phyloP scores from a whole-genome alignment of 805 yeast genomes.

The Candida boidinii region DNA sequence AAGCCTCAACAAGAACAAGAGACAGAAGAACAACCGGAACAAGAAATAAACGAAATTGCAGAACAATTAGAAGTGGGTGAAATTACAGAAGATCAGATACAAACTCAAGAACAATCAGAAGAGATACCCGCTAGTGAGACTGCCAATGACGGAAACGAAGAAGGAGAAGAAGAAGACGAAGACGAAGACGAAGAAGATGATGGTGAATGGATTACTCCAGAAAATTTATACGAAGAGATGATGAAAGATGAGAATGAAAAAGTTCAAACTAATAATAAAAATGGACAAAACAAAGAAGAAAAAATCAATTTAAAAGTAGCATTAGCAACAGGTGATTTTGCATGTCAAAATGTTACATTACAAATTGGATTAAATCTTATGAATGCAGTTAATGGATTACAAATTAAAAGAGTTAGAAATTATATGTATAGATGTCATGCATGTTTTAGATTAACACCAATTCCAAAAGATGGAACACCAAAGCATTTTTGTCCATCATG shows the following conservation, averaged over 20 bases:
- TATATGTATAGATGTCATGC: constrained; percentile 98
- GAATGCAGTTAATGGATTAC: constrained; percentile 77
- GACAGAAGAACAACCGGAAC: constrained; percentile 2
- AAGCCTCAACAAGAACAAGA: constrained; percentile 25
- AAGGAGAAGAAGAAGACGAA: constrained; percentile 26
- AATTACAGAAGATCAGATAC: constrained; percentile 5
- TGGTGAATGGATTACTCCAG: constrained; percentile 89
- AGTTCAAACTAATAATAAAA: constrained; percentile 29
- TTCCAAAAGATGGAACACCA: constrained; percentile 67
- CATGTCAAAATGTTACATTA: constrained; percentile 90
- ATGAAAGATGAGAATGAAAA: constrained; percentile 62
- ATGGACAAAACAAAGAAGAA: constrained; percentile 7
- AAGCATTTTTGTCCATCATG: constrained; percentile 91
- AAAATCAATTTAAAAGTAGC: constrained; percentile 48
- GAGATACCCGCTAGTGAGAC: neutral
- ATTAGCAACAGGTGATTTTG: constrained; percentile 91
- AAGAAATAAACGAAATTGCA: constrained; percentile 4
- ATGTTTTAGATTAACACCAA: constrained; percentile 76
- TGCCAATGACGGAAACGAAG: constrained; percentile 4
- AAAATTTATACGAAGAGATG: constrained; percentile 64
- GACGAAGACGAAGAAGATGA: constrained; percentile 71
- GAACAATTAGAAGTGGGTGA: constrained; percentile 7
- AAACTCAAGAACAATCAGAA: too few species aligned
- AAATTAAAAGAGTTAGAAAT: constrained; percentile 76
- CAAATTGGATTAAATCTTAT: constrained; percentile 84